Percentiles rank a stretch among this genome's conserved stretches.
These are phyloP conservation scores for Lobosporangium transversale DNA, from an alignment of 192 early-diverging fungal species.

Conservation along the genomic window DNA sequence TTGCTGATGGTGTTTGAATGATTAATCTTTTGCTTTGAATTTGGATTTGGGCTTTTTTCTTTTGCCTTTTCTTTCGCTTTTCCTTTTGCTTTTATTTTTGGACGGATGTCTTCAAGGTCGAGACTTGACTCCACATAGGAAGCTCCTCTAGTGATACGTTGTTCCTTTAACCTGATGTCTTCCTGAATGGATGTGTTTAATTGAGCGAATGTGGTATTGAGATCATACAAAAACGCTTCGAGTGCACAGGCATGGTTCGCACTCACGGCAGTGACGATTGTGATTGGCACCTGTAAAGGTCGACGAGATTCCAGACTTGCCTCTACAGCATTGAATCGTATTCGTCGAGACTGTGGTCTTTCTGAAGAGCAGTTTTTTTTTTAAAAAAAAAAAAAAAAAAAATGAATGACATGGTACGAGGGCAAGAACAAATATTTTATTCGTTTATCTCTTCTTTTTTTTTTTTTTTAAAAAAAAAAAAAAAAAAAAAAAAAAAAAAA, in stretches of 20 bases:
- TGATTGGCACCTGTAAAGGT: conserved; percentile 30
- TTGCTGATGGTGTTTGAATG: neutral
- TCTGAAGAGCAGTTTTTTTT: neutral
- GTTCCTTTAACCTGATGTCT: neutral
- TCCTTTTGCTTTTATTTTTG: neutral
- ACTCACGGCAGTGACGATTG: conserved; percentile 62
- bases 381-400: neutral
- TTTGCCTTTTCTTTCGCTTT: neutral
- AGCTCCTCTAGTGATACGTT: neutral
- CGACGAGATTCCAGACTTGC: conserved; percentile 16
- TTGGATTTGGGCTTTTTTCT: neutral
- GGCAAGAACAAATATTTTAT: neutral
- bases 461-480: neutral
- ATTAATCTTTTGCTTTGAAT: neutral
- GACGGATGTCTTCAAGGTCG: conserved; percentile 11
- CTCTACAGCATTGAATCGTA: conserved; percentile 15
- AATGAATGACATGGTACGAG: neutral
- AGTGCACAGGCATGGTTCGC: conserved; percentile 60
- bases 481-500: neutral
- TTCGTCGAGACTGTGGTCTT: neutral
- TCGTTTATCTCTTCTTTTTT: neutral
- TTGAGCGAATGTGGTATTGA: conserved; percentile 20
- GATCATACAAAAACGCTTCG: conserved; percentile 57
- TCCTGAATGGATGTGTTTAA: conserved; percentile 20
- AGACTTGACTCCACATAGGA: conserved; percentile 9